These are phyloP conservation scores for Melastoma malabathricum DNA, from an alignment of 345 rosid genomes.

Conservation along the genomic window DNA sequence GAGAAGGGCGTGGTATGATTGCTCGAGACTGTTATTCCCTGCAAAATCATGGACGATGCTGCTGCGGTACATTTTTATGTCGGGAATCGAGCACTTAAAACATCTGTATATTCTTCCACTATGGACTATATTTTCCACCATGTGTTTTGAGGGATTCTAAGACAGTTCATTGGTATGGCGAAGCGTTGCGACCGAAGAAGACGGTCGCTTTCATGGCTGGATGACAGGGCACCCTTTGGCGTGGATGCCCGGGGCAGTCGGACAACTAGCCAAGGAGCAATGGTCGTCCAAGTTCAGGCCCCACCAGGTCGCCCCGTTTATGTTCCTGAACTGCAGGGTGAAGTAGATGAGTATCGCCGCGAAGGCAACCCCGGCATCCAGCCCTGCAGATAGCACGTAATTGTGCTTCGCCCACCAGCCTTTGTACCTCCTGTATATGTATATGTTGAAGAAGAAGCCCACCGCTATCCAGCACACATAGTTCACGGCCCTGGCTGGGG, in stretches of 20 bases:
- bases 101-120: no score
- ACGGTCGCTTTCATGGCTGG: background rate
- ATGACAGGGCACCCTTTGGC: constrained; percentile 29
- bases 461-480: constrained; percentile 41
- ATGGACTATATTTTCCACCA: no score
- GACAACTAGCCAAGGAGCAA: constrained; percentile 31
- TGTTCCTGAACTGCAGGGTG: constrained; percentile 28
- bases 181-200: background rate
- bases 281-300: constrained; percentile 32
- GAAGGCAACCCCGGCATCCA: constrained; percentile 71
- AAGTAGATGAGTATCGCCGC: constrained; percentile 53
- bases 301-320: constrained; percentile 40
- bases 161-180: no score
- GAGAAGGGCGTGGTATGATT: no score
- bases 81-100: no score
- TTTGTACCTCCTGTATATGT: constrained; percentile 41
- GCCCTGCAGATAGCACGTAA: constrained; percentile 61
- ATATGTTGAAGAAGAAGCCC: constrained; percentile 66
- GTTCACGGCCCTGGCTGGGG: constrained; percentile 21
- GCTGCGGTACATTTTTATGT: no score
- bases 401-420: constrained; percentile 74
- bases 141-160: no score
- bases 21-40: no score
- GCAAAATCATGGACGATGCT: no score
- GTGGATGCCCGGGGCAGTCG: constrained; percentile 26